Evolutionary conservation across 352 stramenopile genomes (phyloP).

Genomic region (Pythium sp.): DNA sequence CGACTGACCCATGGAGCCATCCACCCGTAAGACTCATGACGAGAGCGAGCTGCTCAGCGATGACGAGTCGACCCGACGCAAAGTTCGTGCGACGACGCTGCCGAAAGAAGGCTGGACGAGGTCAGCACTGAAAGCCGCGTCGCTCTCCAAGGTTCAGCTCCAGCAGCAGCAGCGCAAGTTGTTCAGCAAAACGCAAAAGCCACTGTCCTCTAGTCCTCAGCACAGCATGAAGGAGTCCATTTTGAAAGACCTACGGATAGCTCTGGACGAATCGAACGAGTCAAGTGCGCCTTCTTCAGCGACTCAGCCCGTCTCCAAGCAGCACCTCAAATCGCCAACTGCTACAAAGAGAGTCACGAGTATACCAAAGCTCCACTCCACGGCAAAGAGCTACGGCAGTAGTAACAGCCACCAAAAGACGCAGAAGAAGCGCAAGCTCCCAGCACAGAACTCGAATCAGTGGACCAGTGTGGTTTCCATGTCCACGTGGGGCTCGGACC

Average conservation of each 20-base stretch:
- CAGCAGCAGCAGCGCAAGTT: conserved; percentile 2
- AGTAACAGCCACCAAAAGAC: neutral
- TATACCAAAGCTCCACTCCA: conserved; percentile 28
- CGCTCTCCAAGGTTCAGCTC: conserved; percentile 5
- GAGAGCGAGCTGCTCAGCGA: conserved; percentile 17
- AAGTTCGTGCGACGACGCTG: neutral
- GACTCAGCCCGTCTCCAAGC: neutral
- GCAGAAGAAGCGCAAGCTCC: conserved; percentile 13
- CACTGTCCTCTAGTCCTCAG: neutral
- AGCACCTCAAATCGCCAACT: neutral
- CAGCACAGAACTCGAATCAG: conserved; percentile 29
- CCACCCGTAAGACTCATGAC: neutral
- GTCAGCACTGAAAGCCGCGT: neutral
- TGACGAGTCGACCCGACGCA: conserved; percentile 7
- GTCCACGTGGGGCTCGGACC: neutral
- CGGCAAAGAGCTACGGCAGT: conserved; percentile 11
- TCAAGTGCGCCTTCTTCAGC: neutral
- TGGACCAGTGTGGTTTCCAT: conserved; percentile 13
- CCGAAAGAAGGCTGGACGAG: conserved; percentile 1
- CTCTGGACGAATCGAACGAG: neutral
- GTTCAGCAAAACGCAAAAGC: neutral
- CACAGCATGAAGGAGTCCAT: conserved; percentile 14
- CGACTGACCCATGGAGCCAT: neutral
- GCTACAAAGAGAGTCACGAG: conserved; percentile 1
- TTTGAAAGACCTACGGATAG: conserved; percentile 2